A percentile compares a stretch with the other conserved stretches of the same genome.
Evolutionary conservation across 495 filamentous ascomycete genomes (phyloP).

Genomic region (Penicillium lagena): DNA sequence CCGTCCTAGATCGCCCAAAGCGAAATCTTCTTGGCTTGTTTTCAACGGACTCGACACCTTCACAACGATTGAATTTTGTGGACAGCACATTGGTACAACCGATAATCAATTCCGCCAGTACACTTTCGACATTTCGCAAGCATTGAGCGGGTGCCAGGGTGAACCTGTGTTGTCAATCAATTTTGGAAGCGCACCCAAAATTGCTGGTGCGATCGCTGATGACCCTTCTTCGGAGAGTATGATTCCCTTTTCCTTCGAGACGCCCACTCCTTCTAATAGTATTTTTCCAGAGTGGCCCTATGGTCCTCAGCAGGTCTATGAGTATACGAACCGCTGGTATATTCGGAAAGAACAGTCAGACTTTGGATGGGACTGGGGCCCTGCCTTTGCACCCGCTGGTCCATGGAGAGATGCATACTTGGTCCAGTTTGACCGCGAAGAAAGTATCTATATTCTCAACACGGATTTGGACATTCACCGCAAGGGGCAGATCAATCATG

Average conservation of each 20-base stretch:
- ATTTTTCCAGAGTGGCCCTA: constrained; percentile 34
- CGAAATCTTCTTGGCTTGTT: constrained; percentile 44
- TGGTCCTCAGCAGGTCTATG: constrained; percentile 32
- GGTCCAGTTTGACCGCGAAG: constrained; percentile 42
- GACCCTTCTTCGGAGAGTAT: constrained; percentile 46
- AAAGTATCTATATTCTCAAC: constrained; percentile 48
- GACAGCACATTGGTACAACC: constrained; percentile 52
- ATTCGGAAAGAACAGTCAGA: constrained; percentile 66
- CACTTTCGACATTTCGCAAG: constrained; percentile 55
- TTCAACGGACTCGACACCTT: constrained; percentile 67
- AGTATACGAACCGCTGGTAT: constrained; percentile 52
- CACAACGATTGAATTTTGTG: constrained; percentile 55
- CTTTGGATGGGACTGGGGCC: constrained; percentile 70
- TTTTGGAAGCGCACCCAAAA: constrained; percentile 51
- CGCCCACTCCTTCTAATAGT: neutral
- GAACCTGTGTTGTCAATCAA: constrained; percentile 40
- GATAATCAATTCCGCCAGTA: constrained; percentile 71
- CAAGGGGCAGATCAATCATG: constrained; percentile 52
- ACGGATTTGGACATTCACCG: constrained; percentile 56
- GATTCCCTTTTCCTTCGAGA: neutral
- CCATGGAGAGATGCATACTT: constrained; percentile 59
- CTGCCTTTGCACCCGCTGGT: constrained; percentile 60
- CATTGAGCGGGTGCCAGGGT: constrained; percentile 37
- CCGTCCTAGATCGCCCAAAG: constrained; percentile 9
- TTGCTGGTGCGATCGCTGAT: constrained; percentile 47